These are phyloP conservation scores for Venturiaceae sp. DNA, from an alignment of 2,329 filamentous ascomycete species.

Conservation along the genomic window DNA sequence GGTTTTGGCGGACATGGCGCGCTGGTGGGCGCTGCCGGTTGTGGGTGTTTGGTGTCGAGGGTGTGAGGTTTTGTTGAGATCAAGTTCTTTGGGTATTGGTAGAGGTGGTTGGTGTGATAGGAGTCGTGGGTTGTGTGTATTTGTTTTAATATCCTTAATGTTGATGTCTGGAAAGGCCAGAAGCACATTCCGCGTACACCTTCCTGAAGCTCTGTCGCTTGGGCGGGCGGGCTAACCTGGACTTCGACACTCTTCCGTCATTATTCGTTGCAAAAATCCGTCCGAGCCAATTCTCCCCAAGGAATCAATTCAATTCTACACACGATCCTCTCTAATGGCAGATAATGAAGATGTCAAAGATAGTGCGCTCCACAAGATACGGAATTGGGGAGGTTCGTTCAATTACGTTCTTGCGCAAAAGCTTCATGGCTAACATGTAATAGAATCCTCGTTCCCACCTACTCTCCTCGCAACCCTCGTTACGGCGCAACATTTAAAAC, in stretches of 20 bases:
- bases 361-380: slow-evolving; percentile 5
- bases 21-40: background rate
- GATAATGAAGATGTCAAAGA: slow-evolving; percentile 23
- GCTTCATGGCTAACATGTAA: slow-evolving; percentile 7
- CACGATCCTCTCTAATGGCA: slow-evolving; percentile 23
- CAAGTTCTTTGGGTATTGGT: background rate
- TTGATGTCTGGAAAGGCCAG: background rate
- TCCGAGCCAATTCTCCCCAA: background rate
- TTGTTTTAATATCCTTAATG: background rate
- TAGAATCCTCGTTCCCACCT: slow-evolving; percentile 56
- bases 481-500: slow-evolving; percentile 56
- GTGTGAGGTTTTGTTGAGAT: background rate
- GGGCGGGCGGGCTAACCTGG: too few relatives aligned
- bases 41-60: slow-evolving; percentile 1
- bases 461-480: slow-evolving; percentile 57
- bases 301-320: background rate
- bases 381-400: slow-evolving; percentile 13
- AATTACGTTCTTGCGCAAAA: background rate
- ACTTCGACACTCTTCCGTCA: too few relatives aligned
- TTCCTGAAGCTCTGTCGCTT: too few relatives aligned
- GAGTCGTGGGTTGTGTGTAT: background rate
- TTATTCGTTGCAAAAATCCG: too few relatives aligned
- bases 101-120: background rate
- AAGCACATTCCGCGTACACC: too few relatives aligned
- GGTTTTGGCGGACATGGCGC: slow-evolving; percentile 31